These are phyloP conservation scores for Suhomyces prunicola DNA, from an alignment of 805 yeast species.

Conservation along the genomic window DNA sequence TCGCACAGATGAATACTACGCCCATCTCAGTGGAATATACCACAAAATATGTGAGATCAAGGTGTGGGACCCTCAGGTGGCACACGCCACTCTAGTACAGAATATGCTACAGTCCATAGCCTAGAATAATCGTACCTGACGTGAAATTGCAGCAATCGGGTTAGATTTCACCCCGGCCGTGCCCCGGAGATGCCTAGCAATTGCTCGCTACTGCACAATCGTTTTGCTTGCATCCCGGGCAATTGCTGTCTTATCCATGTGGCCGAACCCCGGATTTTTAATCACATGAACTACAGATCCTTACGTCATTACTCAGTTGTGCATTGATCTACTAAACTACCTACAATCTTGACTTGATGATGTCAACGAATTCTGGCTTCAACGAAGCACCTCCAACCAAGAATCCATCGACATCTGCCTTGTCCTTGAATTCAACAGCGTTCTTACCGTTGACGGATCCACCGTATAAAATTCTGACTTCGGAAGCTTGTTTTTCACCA, in stretches of 20 bases:
- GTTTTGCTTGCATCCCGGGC: background rate
- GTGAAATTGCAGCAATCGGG: background rate
- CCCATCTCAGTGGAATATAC: conserved; percentile 21
- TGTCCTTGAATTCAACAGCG: conserved; percentile 85
- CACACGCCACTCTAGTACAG: background rate
- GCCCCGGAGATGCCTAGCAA: background rate
- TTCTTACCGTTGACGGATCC: conserved; percentile 97
- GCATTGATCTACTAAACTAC: conserved; percentile 1
- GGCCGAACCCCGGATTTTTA: background rate
- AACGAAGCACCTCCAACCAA: conserved; percentile 99
- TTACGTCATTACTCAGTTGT: background rate
- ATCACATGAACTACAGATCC: background rate
- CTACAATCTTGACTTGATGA: conserved; percentile 86
- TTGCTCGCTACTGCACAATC: background rate
- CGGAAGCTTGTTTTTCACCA: conserved; percentile 73
- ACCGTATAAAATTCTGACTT: conserved; percentile 92
- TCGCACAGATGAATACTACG: conserved; percentile 15
- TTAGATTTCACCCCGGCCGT: background rate
- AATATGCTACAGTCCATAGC: conserved; percentile 1
- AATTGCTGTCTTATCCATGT: background rate
- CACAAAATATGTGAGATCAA: conserved; percentile 11
- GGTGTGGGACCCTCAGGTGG: conserved; percentile 8
- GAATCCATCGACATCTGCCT: conserved; percentile 95
- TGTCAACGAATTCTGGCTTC: conserved; percentile 96
- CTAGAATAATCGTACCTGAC: background rate